Evolutionary conservation across 306 rosid genomes (phyloP).

Genomic region (Sicyos edulis): DNA sequence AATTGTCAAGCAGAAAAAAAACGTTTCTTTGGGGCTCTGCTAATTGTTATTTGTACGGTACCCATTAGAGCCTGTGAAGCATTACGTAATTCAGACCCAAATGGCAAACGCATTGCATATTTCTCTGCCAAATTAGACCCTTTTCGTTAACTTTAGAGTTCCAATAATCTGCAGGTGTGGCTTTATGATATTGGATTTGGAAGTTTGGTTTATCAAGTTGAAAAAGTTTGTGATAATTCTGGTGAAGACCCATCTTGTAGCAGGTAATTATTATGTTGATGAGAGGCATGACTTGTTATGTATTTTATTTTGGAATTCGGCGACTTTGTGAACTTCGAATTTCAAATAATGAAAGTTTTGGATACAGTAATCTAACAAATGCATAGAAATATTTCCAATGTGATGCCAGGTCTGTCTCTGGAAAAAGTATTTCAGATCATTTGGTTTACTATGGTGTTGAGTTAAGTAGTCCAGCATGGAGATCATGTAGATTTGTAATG

Average conservation of each 20-base stretch:
- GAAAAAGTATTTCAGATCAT: conserved; percentile 80
- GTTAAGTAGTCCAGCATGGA: conserved; percentile 45
- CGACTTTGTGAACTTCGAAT: background rate
- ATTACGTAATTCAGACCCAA: background rate
- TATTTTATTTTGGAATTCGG: background rate
- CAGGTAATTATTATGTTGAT: conserved; percentile 46
- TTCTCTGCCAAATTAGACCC: background rate
- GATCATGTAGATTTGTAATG: conserved; percentile 72
- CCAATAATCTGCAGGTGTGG: conserved; percentile 67
- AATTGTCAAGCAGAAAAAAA: no score
- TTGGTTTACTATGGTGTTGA: conserved; percentile 53
- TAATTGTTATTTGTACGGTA: background rate
- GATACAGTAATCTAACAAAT: background rate
- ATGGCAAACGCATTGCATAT: background rate
- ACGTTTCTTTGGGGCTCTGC: conserved; percentile 3
- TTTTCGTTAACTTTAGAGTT: conserved; percentile 22
- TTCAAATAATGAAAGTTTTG: no score
- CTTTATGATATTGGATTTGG: conserved; percentile 65
- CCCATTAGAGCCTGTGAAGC: no score
- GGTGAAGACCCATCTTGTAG: conserved; percentile 97
- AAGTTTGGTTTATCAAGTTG: conserved; percentile 61
- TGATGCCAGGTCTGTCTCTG: conserved; percentile 72
- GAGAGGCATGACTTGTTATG: background rate
- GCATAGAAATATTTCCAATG: conserved; percentile 15
- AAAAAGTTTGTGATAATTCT: conserved; percentile 71